Base-by-base conservation (phyloP, 1,139 yeast species). In the Blastobotrys serpentis region DNA sequence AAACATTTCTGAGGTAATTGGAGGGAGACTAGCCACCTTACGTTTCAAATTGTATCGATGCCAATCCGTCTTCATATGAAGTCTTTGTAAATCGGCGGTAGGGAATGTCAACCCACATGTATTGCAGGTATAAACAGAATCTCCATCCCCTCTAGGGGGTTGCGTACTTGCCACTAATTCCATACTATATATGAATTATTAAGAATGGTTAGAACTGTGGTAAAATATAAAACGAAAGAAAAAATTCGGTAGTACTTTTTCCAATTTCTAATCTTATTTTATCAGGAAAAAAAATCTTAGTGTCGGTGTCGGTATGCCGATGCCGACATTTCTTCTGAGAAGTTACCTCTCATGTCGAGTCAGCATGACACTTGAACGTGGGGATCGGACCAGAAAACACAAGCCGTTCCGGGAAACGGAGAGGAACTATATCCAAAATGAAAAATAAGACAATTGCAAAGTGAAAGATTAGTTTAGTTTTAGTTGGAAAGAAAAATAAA, bases 31-130 rank as follows among this genome's bases (percentile, higher is more conserved):
- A 2, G 96, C 96, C 34, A 92, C 96, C 61, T 96, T 76, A 67
- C 98, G 78, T 68, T 92, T 92, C 64, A 92, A 76, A 63, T 92
- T 90, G 66, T 87, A 92, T 56, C 95, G 76, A 63, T 89, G 97
- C 97, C 97, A 90, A 54, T 90, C 97, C 1, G 96, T 83, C 65
- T 87, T 88, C 98, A 92, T 92, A 63, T 92, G 98, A 49, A 77
- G 74, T 59, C 98, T 76, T 70, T 92, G 98, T 54, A 81, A 76
- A 50, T 84, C 89, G 4, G 95, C 84, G 14, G 83, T 74, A 14
- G 83, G 79, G 62, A 92, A 92, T 52, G 80, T 80, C 52, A 90
- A 76, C 7, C 81, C 83, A 64, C 98, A 92, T 30, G 96, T 85
- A 63, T 88, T 86, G 68, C 98, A 92, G 3, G 97, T 89, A 60